These are phyloP conservation scores for Monascus ruber DNA, from an alignment of 2,329 filamentous ascomycete species.

Conservation along the genomic window DNA sequence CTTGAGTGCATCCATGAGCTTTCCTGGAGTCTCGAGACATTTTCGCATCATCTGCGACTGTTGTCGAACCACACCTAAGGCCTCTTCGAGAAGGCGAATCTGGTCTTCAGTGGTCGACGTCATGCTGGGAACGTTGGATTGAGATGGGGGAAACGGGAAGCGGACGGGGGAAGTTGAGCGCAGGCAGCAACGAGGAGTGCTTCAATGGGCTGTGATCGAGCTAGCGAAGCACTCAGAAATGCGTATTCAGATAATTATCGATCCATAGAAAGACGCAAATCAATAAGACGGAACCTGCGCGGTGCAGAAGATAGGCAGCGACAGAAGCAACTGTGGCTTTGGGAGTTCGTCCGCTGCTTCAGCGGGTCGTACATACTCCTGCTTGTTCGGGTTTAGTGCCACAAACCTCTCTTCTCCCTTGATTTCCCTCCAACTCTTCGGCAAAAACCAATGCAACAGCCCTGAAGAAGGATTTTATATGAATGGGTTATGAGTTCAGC, in stretches of 20 bases:
- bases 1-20: slow-evolving; percentile 99
- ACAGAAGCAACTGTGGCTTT: too few species aligned
- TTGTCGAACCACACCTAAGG: slow-evolving; percentile 87
- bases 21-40: slow-evolving; percentile 90
- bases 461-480: too few species aligned
- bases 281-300: slow-evolving; percentile 7
- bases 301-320: neutral
- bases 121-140: slow-evolving; percentile 35
- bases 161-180: slow-evolving; percentile 7
- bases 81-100: slow-evolving; percentile 93
- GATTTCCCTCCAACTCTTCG: too few species aligned
- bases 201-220: slow-evolving; percentile 6
- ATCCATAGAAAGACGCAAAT: slow-evolving; percentile 13
- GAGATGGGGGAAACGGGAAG: slow-evolving; percentile 9
- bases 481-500: too few species aligned
- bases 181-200: slow-evolving; percentile 7
- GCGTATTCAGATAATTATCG: slow-evolving; percentile 10
- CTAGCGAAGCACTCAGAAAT: slow-evolving; percentile 1
- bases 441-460: too few species aligned
- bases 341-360: too few species aligned
- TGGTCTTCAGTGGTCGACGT: slow-evolving; percentile 63
- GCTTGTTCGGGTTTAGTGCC: too few species aligned
- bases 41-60: slow-evolving; percentile 96
- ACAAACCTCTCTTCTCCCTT: too few species aligned
- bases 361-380: too few species aligned